phyloP scores from a whole-genome alignment of 129 eudicot genomes.

The Lactuca sativa region DNA sequence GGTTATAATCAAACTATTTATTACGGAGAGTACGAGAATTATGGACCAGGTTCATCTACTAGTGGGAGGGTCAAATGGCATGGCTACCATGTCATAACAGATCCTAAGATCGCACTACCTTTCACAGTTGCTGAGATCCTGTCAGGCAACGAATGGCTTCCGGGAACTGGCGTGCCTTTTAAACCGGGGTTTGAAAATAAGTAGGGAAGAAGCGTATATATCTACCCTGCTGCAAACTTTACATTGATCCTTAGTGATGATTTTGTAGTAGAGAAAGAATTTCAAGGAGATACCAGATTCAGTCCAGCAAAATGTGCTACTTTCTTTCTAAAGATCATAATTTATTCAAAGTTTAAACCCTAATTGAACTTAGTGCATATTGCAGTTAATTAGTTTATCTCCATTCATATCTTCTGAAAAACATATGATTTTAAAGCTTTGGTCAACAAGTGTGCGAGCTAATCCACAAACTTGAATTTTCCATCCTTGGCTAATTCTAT shows the following conservation, averaged over 20 bases:
- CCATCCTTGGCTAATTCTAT: no score
- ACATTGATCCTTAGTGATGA: background rate
- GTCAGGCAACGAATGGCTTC: conserved; percentile 44
- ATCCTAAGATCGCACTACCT: conserved; percentile 12
- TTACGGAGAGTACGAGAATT: conserved; percentile 42
- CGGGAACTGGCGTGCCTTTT: conserved; percentile 44
- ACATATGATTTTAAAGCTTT: no score
- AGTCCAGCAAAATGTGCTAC: no score
- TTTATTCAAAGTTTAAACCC: no score
- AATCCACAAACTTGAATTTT: no score
- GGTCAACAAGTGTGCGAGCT: no score
- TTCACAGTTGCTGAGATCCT: conserved; percentile 32
- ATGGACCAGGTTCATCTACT: conserved; percentile 47
- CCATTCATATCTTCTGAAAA: no score
- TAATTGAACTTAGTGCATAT: no score
- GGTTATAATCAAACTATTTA: conserved; percentile 24
- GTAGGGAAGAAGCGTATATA: background rate
- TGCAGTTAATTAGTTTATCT: no score
- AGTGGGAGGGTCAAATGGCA: conserved; percentile 43
- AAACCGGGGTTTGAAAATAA: conserved; percentile 13
- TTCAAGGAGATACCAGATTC: no score
- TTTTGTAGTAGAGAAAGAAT: no score
- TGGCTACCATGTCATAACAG: conserved; percentile 25
- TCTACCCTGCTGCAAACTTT: background rate
- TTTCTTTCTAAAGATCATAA: no score